Conservation (phyloP, 768 basidiomycete genomes). For the Boletus rubroflammeus region DNA sequence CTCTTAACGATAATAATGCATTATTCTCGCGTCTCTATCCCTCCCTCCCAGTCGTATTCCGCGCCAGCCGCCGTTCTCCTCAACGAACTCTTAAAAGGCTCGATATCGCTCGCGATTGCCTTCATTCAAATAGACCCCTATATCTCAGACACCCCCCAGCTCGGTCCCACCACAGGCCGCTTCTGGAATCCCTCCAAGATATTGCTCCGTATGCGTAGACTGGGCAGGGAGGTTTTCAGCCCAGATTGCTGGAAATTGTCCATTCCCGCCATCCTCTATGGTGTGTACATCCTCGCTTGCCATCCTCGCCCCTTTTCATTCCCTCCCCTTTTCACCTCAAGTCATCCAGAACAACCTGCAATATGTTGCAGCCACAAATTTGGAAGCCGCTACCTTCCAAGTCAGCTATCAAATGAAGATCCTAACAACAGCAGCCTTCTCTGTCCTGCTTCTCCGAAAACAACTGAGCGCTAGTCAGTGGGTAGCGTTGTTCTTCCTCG, state of each 20-base stretch:
- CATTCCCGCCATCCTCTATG: constrained; percentile 93
- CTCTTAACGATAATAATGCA: constrained; percentile 92
- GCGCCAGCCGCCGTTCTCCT: constrained; percentile 93
- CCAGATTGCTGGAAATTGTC: constrained; percentile 96
- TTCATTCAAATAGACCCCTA: constrained; percentile 53
- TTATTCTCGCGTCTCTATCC: constrained; percentile 82
- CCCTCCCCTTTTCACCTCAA: constrained; percentile 18
- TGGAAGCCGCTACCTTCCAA: constrained; percentile 95
- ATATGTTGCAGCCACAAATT: constrained; percentile 90
- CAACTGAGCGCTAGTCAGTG: constrained; percentile 74
- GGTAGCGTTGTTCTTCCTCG: constrained; percentile 80
- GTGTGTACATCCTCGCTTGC: constrained; percentile 32
- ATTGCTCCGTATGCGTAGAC: constrained; percentile 47
- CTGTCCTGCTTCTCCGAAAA: constrained; percentile 76
- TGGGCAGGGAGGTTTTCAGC: constrained; percentile 74
- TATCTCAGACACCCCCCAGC: constrained; percentile 29
- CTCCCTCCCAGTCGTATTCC: constrained; percentile 76
- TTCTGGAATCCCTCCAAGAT: constrained; percentile 36
- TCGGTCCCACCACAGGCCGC: constrained; percentile 31
- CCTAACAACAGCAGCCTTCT: constrained; percentile 88
- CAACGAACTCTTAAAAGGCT: constrained; percentile 90
- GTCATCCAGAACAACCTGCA: constrained; percentile 95
- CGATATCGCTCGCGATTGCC: constrained; percentile 86
- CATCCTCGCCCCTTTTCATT: constrained; percentile 5
- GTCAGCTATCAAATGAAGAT: constrained; percentile 98